phyloP scores from a whole-genome alignment of 257 asterid species.

The Forsythia viridissima region DNA sequence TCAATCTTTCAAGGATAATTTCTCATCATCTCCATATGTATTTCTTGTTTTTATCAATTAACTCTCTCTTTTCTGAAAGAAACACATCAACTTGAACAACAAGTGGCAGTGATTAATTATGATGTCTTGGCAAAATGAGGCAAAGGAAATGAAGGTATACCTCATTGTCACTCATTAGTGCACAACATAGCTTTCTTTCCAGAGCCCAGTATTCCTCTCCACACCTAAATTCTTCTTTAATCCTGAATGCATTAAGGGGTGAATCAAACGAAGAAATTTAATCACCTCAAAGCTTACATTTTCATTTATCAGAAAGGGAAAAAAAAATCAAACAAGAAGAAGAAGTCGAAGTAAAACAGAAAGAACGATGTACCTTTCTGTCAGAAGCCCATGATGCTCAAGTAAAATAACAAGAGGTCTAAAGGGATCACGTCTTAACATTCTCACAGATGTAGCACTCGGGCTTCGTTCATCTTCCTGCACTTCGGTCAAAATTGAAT shows the following conservation, averaged over 20 bases:
- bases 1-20: neutral
- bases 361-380: slow-evolving; percentile 51
- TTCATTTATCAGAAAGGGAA: slow-evolving; percentile 6
- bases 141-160: slow-evolving; percentile 31
- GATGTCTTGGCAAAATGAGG: neutral
- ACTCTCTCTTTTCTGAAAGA: neutral
- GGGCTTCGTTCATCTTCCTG: slow-evolving; percentile 39
- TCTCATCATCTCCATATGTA: neutral
- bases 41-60: neutral
- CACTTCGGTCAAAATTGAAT: slow-evolving; percentile 25
- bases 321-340: slow-evolving; percentile 10
- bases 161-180: slow-evolving; percentile 54
- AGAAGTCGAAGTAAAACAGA: slow-evolving; percentile 9
- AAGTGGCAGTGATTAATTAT: neutral
- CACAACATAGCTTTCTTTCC: slow-evolving; percentile 82
- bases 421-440: slow-evolving; percentile 58
- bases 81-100: neutral
- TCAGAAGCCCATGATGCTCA: slow-evolving; percentile 60
- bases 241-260: slow-evolving; percentile 40
- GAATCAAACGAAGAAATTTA: slow-evolving; percentile 12
- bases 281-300: neutral
- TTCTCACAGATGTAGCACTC: slow-evolving; percentile 28
- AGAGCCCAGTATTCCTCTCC: slow-evolving; percentile 92
- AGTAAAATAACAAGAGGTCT: slow-evolving; percentile 67
- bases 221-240: slow-evolving; percentile 61